These are phyloP conservation scores for Carpinus viminea DNA, from an alignment of 306 rosid genomes.

Conservation along the genomic window DNA sequence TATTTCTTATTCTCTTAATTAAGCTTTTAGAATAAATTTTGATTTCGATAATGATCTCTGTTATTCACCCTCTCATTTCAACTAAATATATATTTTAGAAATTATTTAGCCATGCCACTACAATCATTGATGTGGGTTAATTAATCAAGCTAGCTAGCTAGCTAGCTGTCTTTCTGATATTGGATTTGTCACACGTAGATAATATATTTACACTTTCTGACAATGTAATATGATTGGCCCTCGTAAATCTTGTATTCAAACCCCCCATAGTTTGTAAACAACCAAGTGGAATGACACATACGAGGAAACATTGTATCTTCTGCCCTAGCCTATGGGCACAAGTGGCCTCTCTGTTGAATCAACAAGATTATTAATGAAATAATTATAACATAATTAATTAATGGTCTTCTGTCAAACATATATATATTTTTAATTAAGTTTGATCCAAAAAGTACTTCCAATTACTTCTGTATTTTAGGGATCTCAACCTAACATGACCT, in stretches of 20 bases:
- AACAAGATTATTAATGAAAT: too few species aligned
- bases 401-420: too few species aligned
- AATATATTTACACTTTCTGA: not conserved
- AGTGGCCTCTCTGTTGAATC: not conserved
- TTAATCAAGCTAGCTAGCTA: too few species aligned
- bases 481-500: not conserved
- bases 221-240: slow-evolving; percentile 7
- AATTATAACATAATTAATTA: too few species aligned
- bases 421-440: not conserved
- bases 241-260: not conserved
- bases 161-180: not conserved
- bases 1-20: too few species aligned
- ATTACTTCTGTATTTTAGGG: not conserved
- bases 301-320: not conserved
- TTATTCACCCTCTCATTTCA: too few species aligned
- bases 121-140: not conserved
- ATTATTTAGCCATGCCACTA: not conserved
- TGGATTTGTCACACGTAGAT: not conserved
- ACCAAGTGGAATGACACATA: slow-evolving; percentile 6
- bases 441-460: not conserved
- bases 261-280: not conserved
- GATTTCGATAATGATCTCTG: too few species aligned
- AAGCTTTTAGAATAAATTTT: too few species aligned
- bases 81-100: too few species aligned
- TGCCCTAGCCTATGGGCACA: not conserved